Percentiles rank a stretch among this genome's conserved stretches.
Evolutionary conservation across 805 yeast genomes (phyloP).

Genomic region (Kodamaea lidongshanica): DNA sequence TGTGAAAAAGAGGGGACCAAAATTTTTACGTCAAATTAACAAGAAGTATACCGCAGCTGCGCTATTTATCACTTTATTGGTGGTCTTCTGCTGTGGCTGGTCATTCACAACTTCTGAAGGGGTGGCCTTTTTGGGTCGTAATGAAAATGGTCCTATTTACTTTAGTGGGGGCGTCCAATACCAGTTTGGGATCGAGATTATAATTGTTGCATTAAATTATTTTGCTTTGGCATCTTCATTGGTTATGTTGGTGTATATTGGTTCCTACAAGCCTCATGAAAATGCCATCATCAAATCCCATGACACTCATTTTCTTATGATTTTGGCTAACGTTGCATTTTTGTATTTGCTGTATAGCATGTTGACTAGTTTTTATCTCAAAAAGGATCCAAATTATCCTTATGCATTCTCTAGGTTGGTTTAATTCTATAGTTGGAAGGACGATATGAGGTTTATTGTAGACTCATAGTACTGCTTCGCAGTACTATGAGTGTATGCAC

Average conservation of each 20-base stretch:
- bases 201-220: constrained; percentile 49
- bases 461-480: too few relatives aligned
- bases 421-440: too few relatives aligned
- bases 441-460: too few relatives aligned
- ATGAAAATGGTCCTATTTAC: constrained; percentile 46
- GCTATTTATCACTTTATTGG: constrained; percentile 35
- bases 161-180: constrained; percentile 60
- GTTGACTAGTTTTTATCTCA: constrained; percentile 38
- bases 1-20: constrained; percentile 44
- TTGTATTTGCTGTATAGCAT: constrained; percentile 37
- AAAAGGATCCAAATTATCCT: constrained; percentile 47
- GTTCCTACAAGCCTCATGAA: constrained; percentile 21
- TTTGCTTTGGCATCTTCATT: constrained; percentile 37
- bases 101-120: constrained; percentile 56
- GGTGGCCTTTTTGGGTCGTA: constrained; percentile 56
- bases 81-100: constrained; percentile 53
- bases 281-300: constrained; percentile 16
- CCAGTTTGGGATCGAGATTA: constrained; percentile 67
- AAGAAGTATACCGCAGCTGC: constrained; percentile 23
- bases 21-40: constrained; percentile 13
- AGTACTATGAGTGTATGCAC: too few relatives aligned
- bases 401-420: constrained; percentile 30
- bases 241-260: constrained; percentile 36
- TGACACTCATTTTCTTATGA: constrained; percentile 11
- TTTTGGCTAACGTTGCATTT: constrained; percentile 18